A percentile compares a stretch with the other conserved stretches of the same genome.
These are phyloP conservation scores for Rubia tinctorum DNA, from an alignment of 305 asterid species.

Conservation along the genomic window DNA sequence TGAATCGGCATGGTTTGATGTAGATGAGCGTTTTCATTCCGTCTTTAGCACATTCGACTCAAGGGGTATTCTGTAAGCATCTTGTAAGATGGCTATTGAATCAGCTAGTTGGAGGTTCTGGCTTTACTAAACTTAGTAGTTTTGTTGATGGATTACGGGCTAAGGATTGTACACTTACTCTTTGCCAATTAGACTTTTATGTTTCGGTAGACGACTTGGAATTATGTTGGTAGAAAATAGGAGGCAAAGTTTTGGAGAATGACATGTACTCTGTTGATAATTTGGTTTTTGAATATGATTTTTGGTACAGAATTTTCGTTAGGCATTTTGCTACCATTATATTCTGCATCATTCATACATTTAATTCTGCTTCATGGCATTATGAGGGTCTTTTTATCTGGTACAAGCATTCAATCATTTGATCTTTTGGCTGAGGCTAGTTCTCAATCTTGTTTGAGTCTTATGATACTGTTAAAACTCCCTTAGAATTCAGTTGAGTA, in stretches of 20 bases:
- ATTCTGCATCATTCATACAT: too few species aligned
- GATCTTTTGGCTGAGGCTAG: neutral
- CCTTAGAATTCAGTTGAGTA: too few species aligned
- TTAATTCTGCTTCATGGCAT: too few species aligned
- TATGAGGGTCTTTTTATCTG: too few species aligned
- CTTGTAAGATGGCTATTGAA: neutral
- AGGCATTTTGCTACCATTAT: too few species aligned
- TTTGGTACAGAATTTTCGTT: too few species aligned
- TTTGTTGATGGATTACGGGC: neutral
- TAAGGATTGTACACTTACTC: too few species aligned
- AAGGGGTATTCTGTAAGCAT: neutral
- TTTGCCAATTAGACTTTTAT: neutral
- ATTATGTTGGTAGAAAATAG: neutral
- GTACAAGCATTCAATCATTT: neutral
- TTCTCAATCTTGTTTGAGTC: neutral
- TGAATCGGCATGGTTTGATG: neutral
- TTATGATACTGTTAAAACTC: neutral
- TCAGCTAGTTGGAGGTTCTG: neutral
- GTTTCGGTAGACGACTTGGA: neutral
- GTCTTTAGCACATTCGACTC: neutral
- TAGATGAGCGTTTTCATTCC: neutral
- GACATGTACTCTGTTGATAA: too few species aligned
- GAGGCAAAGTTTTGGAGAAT: too few species aligned
- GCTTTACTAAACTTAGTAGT: neutral
- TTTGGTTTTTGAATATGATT: too few species aligned